Evolutionary conservation across 1,284 basidiomycete species (phyloP).

Genomic region (Lentinula novae-zelandiae): DNA sequence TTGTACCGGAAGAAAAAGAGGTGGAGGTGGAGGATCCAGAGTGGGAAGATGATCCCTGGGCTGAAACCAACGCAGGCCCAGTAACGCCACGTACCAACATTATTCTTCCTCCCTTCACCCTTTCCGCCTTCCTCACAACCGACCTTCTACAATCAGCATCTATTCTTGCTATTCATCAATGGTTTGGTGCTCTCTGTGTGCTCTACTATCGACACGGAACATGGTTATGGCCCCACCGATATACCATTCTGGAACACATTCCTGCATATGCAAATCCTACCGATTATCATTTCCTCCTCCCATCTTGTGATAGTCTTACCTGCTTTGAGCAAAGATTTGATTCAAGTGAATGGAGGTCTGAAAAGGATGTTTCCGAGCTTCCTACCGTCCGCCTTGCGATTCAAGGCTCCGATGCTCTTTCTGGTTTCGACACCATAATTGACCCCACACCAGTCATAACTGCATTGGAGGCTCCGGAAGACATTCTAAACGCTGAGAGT

Average conservation of each 20-base stretch:
- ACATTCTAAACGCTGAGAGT: constrained; percentile 34
- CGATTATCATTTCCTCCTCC: constrained; percentile 61
- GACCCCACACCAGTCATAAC: constrained; percentile 5
- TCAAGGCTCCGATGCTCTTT: constrained; percentile 18
- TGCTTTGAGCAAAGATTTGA: constrained; percentile 39
- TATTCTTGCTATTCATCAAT: constrained; percentile 59
- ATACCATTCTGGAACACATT: constrained; percentile 66
- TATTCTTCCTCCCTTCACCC: constrained; percentile 39
- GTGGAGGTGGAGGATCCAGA: constrained; percentile 38
- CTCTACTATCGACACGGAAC: constrained; percentile 55
- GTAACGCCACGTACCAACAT: constrained; percentile 24
- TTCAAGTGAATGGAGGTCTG: constrained; percentile 41
- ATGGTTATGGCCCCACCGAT: constrained; percentile 66
- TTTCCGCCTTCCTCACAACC: constrained; percentile 62
- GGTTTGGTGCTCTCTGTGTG: constrained; percentile 53
- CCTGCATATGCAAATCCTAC: constrained; percentile 71
- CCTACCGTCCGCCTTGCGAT: constrained; percentile 39
- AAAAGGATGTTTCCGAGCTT: constrained; percentile 56
- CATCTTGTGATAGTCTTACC: constrained; percentile 46
- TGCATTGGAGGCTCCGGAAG: constrained; percentile 11
- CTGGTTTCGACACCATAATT: constrained; percentile 3
- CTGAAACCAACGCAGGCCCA: constrained; percentile 37
- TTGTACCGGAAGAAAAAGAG: constrained; percentile 21
- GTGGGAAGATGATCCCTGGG: constrained; percentile 86
- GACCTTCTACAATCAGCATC: constrained; percentile 60